Evolutionary conservation across 2,329 filamentous ascomycete genomes (phyloP).

Genomic region (Diaporthe capsici): DNA sequence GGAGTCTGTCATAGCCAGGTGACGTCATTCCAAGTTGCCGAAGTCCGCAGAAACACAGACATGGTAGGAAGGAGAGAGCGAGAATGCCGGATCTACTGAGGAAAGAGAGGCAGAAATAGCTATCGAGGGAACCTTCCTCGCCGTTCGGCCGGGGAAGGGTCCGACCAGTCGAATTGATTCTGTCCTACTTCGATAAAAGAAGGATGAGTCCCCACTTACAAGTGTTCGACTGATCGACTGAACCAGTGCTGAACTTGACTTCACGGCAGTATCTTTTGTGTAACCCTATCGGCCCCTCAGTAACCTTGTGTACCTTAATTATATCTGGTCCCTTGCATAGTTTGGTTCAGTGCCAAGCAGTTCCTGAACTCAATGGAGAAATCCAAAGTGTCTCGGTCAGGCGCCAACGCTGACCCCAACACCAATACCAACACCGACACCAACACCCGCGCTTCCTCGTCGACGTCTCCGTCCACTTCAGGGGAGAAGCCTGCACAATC

Average conservation of each 20-base stretch:
- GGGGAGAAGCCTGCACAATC: background rate
- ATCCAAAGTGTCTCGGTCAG: background rate
- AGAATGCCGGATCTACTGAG: too few species aligned
- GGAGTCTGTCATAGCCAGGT: background rate
- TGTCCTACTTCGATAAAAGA: constrained; percentile 1
- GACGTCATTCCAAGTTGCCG: constrained; percentile 25
- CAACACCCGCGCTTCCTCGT: background rate
- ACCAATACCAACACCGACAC: background rate
- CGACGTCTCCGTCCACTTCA: background rate
- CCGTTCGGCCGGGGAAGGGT: background rate
- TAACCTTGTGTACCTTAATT: background rate
- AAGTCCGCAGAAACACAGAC: background rate
- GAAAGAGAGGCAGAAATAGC: background rate
- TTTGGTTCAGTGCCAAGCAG: constrained; percentile 9
- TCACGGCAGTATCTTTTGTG: constrained; percentile 7
- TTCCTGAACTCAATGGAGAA: constrained; percentile 13
- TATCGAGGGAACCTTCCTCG: constrained; percentile 1
- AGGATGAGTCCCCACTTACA: background rate
- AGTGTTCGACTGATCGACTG: background rate
- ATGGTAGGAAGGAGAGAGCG: background rate
- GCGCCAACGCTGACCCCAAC: background rate
- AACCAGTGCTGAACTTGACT: constrained; percentile 1
- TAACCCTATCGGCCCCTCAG: constrained; percentile 10
- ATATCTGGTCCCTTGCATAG: constrained; percentile 13
- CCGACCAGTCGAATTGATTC: background rate